phyloP scores from a whole-genome alignment of 495 filamentous ascomycete genomes.

The Aspergillus haitiensis region DNA sequence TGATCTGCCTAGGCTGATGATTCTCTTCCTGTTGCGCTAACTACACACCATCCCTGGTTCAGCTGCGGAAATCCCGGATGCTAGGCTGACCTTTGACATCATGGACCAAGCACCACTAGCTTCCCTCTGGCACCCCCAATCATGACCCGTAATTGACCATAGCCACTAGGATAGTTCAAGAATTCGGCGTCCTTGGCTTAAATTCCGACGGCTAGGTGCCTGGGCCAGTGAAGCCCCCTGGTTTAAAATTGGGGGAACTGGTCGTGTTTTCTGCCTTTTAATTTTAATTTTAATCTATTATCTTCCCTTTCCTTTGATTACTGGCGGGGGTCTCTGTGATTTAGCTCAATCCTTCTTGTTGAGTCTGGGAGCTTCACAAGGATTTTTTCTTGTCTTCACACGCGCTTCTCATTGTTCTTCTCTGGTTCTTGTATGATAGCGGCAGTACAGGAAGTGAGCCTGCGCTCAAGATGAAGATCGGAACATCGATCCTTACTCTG shows the following conservation, averaged over 20 bases:
- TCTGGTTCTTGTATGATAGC: slow-evolving; percentile 2
- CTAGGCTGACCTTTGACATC: slow-evolving; percentile 16
- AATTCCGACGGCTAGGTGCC: slow-evolving; percentile 22
- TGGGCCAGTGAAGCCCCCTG: slow-evolving; percentile 16
- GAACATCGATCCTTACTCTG: slow-evolving; percentile 30
- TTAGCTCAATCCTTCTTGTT: too few relatives aligned
- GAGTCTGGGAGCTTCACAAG: background rate
- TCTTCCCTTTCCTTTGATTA: too few relatives aligned
- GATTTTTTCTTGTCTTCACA: background rate
- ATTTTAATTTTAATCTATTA: background rate
- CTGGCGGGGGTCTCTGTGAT: too few relatives aligned
- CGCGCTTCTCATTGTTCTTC: background rate
- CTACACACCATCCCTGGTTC: background rate
- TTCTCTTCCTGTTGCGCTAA: background rate
- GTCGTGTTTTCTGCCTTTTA: background rate
- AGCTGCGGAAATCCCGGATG: slow-evolving; percentile 21
- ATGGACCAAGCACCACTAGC: slow-evolving; percentile 12
- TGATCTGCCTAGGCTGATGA: background rate
- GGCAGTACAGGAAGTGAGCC: background rate
- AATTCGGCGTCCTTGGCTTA: slow-evolving; percentile 23
- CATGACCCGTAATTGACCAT: slow-evolving; percentile 7
- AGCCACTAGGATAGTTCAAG: slow-evolving; percentile 14
- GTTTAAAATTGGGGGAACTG: slow-evolving; percentile 28
- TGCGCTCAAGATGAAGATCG: slow-evolving; percentile 28
- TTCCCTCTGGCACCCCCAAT: background rate